Base-by-base conservation (phyloP, 2,329 filamentous ascomycete species). In the Colletotrichum nymphaeae region DNA sequence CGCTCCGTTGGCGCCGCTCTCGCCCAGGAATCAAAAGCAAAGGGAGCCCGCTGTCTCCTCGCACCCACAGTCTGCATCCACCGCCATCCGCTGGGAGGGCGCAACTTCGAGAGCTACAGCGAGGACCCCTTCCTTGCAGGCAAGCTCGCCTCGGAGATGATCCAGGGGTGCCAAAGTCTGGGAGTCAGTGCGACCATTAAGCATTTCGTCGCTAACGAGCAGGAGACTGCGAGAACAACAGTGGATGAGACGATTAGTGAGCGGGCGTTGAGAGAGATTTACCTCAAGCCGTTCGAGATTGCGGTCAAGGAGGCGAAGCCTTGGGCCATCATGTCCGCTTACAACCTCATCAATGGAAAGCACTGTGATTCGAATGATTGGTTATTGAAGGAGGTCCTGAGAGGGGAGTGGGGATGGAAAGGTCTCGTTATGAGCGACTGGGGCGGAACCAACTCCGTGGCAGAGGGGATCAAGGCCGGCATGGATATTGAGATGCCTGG, bases 371-470 rank as follows among this genome's bases (percentile, higher is more conserved):
- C 88, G 74, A 88, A 86, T 75, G 82, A 82, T 22, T 77, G 85
- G 67, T 75, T 82, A 0, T 77, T 88, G 2, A 95, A 94, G 77
- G 92, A 92, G 1, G 87, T 95, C 9, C 83, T 95, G 42, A 95
- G 95, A 79, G 92, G 94, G 75, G 93, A 95, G 78, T 84, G 94
- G 4, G 93, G 93, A 5, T 95, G 95, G 79, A 92, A 95, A 81
- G 93, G 93, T 0, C 94, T 93, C 67, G 88, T 94, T 6, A 92
- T 95, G 84, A 95, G 80, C 1, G 85, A 87, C 72, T 85, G 94
- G 93, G 86, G 94, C 5, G 94, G 94, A 1, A 93, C 96, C 79
- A 87, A 92, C 67, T 91, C 91, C 22, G 94, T 94, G 26, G 93
- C 95, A 5, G 90, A 89, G 19, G 92, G 89, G 75, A 92, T 93